phyloP scores from a whole-genome alignment of 2,329 filamentous ascomycete genomes.

The Colletotrichum musae region DNA sequence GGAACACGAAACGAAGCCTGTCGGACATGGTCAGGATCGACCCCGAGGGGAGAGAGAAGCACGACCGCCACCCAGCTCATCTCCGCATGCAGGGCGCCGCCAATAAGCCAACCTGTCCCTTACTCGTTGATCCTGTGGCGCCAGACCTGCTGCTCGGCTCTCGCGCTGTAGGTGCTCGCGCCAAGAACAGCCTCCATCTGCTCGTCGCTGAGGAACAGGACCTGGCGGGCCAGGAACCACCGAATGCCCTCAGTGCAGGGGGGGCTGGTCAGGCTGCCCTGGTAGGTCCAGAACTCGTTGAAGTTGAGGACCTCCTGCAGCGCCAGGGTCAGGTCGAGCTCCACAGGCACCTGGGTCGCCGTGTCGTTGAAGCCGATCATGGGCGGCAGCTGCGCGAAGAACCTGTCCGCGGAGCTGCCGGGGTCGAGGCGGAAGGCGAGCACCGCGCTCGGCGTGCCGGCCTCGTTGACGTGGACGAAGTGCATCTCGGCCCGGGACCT shows the following conservation, averaged over 20 bases:
- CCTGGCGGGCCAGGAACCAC: slow-evolving; percentile 52
- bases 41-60: too few relatives aligned
- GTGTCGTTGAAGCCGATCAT: slow-evolving; percentile 56
- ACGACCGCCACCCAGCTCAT: too few relatives aligned
- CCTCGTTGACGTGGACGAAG: slow-evolving; percentile 59
- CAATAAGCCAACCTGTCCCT: not conserved
- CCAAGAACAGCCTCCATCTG: slow-evolving; percentile 64
- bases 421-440: slow-evolving; percentile 63
- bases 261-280: slow-evolving; percentile 62
- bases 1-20: too few relatives aligned
- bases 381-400: slow-evolving; percentile 57
- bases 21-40: too few relatives aligned
- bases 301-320: slow-evolving; percentile 55
- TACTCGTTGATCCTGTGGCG: slow-evolving; percentile 45
- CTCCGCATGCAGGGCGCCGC: too few relatives aligned
- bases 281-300: slow-evolving; percentile 63
- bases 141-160: slow-evolving; percentile 62
- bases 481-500: slow-evolving; percentile 63
- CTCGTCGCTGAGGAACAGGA: slow-evolving; percentile 55
- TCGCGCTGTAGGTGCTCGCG: slow-evolving; percentile 59
- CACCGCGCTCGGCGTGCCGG: slow-evolving; percentile 52
- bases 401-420: slow-evolving; percentile 52
- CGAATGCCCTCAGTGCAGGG: slow-evolving; percentile 62
- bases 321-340: slow-evolving; percentile 50
- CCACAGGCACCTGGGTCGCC: slow-evolving; percentile 17